Base-by-base conservation (phyloP, 1,139 yeast genomes). In the Pichia norvegensis region DNA sequence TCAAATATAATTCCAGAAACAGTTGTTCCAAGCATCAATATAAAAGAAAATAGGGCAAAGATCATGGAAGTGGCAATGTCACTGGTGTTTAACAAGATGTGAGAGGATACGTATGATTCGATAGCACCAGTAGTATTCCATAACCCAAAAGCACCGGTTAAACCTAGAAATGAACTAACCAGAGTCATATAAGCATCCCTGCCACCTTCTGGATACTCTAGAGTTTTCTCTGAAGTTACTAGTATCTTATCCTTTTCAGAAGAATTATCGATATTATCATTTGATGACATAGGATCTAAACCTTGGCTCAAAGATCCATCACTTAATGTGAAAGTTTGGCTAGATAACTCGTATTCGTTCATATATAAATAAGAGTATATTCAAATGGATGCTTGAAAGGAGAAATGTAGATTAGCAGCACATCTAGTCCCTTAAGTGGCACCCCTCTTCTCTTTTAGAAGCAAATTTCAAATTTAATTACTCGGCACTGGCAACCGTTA, bases 41-140 rank as follows among this genome's bases (percentile, higher is more conserved):
- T 64, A 41, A 81, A 81, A 31, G 79, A 60, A 58, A 72, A 76
- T 21, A 81, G 58, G 2, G 87, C 77, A 59, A 81, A 80, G 37
- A 82, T 74, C 90, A 88, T 81, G 7, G 85, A 77, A 4, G 79
- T 72, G 5, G 73, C 69, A 1, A 80, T 70, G 2, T 78, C 65
- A 13, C 69, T 62, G 33, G 66, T 51, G 4, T 67, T 62, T 13
- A 42, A 20, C 42, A 81, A 65, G 55, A 79, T 84, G 57, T 81
- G 74, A 10, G 66, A 62, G 3, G 81, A 68, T 14, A 83, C 71
- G 54, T 81, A 81, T 1, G 85, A 74, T 61, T 82, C 83, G 42
- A 82, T 71, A 0, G 86, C 87, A 49, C 92, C 92, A 31, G 79
- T 64, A 1, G 85, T 69, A 56, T 83, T 83, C 56, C 81, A 70